Percentiles rank a stretch among this genome's conserved stretches.
Conservation (phyloP, 75 land plant species). For the Chamaecyparis obtusa region DNA sequence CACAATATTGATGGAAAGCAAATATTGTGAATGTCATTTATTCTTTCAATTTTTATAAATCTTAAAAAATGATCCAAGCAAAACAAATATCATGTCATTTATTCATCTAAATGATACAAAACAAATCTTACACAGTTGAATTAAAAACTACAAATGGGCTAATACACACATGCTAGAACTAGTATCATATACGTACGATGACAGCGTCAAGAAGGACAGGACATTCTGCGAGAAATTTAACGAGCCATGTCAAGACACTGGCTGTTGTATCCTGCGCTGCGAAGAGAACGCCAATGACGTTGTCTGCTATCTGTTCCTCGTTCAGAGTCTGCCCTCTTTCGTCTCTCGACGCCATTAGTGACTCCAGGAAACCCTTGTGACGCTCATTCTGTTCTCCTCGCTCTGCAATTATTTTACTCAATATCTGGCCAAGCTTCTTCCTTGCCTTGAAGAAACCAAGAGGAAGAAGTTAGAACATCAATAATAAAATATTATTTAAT, state of each 20-base stretch:
- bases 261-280: constrained; percentile 88
- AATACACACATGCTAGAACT: background rate
- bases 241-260: constrained; percentile 78
- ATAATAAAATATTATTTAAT: too few relatives aligned
- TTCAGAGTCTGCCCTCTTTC: constrained; percentile 46
- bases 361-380: constrained; percentile 48
- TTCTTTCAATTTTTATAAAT: too few relatives aligned
- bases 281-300: constrained; percentile 83
- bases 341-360: constrained; percentile 57
- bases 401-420: constrained; percentile 42
- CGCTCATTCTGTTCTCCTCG: constrained; percentile 27
- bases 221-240: constrained; percentile 76
- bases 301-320: constrained; percentile 82
- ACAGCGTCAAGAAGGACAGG: constrained; percentile 55
- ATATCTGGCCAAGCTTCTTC: constrained; percentile 45
- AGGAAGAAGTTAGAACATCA: too few relatives aligned
- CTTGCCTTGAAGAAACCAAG: constrained; percentile 52
- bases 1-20: background rate
- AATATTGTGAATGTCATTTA: too few relatives aligned
- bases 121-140: background rate
- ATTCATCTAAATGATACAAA: background rate
- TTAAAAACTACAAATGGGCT: background rate
- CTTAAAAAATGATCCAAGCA: too few relatives aligned
- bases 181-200: constrained; percentile 40
- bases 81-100: too few relatives aligned